Base-by-base conservation (phyloP, 2,329 filamentous ascomycete species). In the Helminthosporium solani region DNA sequence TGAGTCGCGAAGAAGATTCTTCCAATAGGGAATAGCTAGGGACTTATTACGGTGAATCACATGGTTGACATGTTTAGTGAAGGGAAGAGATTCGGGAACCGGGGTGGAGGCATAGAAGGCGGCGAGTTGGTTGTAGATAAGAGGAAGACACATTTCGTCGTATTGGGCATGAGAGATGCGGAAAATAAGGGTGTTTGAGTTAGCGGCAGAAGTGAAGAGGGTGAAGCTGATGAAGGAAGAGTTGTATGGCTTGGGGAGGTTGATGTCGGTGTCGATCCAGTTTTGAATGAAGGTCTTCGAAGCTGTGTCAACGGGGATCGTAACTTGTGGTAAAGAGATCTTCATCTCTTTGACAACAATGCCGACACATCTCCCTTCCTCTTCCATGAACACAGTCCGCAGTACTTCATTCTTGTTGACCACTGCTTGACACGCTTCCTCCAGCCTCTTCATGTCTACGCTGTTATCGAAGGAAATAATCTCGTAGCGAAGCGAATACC, bases 151-250 rank as follows among this genome's bases (percentile, higher is more conserved):
- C 18, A 87, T 82, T 52, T 84, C 84, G 53, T 87, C 84, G 59
- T 86, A 87, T 54, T 87, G 84, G 0, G 84, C 81, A 63, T 87
- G 84, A 0, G 83, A 86, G 44, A 87, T 78, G 45, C 84, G 79
- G 61, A 85, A 76, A 47, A 79, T 70, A 12, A 86, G 77, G 36
- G 75, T 74, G 4, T 70, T 64, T 9, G 73, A 60, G 18, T 68
- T 70, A 48, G 81, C 80, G 37, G 83, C 81, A 50, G 82, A 81
- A 45, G 81, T 75, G 49, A 85, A 85, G 14, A 79, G 72, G 2
- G 57, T 62, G 46, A 70, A 68, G 9, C 56, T 52, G 3, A 67
- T 58, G 25, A 70, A 70, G 0, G 66, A 67, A 2, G 82, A 80
- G 2, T 83, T 84, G 7, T 80, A 74, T 0, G 78, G 77, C 58